These are phyloP conservation scores for Malassezia vespertilionis DNA, from an alignment of 1,284 basidiomycete species.

Conservation along the genomic window DNA sequence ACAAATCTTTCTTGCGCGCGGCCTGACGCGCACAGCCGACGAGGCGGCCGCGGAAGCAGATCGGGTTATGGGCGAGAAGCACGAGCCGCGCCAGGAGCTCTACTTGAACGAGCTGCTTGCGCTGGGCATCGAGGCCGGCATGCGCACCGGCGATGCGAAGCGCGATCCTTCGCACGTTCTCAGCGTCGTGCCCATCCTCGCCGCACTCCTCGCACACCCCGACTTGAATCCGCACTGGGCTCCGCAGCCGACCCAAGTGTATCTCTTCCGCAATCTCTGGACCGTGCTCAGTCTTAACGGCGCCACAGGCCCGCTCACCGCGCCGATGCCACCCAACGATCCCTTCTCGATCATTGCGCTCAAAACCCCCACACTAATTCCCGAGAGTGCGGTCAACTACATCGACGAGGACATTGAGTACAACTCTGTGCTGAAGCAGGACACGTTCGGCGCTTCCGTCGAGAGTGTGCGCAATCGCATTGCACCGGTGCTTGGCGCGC, in stretches of 20 bases:
- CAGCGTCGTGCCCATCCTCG: slow-evolving; percentile 60
- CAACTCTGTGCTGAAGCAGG: slow-evolving; percentile 67
- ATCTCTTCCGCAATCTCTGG: slow-evolving; percentile 87
- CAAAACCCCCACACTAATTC: slow-evolving; percentile 75
- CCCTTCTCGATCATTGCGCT: slow-evolving; percentile 64
- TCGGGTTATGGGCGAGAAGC: not conserved
- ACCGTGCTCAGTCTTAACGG: slow-evolving; percentile 64
- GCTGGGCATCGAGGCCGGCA: slow-evolving; percentile 62
- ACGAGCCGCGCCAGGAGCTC: slow-evolving; percentile 29
- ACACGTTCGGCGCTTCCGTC: slow-evolving; percentile 16
- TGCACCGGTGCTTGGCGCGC: slow-evolving; percentile 56
- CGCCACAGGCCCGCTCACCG: not conserved
- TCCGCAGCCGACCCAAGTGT: slow-evolving; percentile 59
- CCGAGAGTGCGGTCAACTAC: slow-evolving; percentile 72
- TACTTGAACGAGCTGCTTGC: slow-evolving; percentile 77
- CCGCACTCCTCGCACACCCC: slow-evolving; percentile 68
- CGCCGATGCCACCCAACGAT: slow-evolving; percentile 46
- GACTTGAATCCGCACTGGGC: slow-evolving; percentile 60
- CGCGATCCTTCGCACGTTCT: slow-evolving; percentile 23
- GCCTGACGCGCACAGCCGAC: slow-evolving; percentile 18
- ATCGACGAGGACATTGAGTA: slow-evolving; percentile 83
- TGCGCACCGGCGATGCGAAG: slow-evolving; percentile 19
- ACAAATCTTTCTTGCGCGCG: slow-evolving; percentile 28
- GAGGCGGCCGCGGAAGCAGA: slow-evolving; percentile 6
- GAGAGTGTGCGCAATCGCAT: slow-evolving; percentile 42